Percentiles rank a stretch among this genome's conserved stretches.
Conservation (phyloP, 495 filamentous ascomycete genomes). For the Ascobolus immersus region DNA sequence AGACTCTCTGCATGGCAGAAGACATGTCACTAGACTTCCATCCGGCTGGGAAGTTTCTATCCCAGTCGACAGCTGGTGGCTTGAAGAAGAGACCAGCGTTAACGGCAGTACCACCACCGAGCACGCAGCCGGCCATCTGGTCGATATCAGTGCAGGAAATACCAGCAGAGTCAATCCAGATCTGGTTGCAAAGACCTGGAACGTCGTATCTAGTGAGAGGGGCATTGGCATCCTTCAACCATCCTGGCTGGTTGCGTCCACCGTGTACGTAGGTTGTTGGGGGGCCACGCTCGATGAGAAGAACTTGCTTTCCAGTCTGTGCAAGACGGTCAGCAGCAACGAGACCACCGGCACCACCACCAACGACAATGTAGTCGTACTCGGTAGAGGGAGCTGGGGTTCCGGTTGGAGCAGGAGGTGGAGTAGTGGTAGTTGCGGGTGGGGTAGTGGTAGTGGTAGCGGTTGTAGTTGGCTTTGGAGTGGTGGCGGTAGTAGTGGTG, state of each 20-base stretch:
- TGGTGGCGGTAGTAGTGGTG: conserved; percentile 19
- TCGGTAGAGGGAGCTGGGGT: conserved; percentile 23
- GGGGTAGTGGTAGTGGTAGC: conserved; percentile 5
- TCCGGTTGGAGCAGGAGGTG: conserved; percentile 16
- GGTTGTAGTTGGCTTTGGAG: conserved; percentile 9
- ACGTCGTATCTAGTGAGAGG: conserved; percentile 50
- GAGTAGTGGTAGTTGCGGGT: conserved; percentile 13
- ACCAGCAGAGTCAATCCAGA: conserved; percentile 34
- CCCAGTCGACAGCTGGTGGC: conserved; percentile 34
- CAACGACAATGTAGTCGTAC: conserved; percentile 45
- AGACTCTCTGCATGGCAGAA: conserved; percentile 31
- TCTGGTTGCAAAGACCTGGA: conserved; percentile 51
- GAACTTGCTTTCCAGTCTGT: conserved; percentile 33
- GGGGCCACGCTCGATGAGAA: conserved; percentile 41
- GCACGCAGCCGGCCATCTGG: conserved; percentile 51
- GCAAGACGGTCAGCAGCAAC: conserved; percentile 39
- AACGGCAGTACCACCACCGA: conserved; percentile 53
- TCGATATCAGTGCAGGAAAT: conserved; percentile 43
- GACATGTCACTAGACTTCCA: conserved; percentile 43
- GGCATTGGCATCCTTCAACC: neutral
- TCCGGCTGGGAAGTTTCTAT: conserved; percentile 44
- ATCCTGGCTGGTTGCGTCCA: conserved; percentile 19
- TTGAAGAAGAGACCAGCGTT: conserved; percentile 37
- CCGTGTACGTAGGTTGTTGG: conserved; percentile 33
- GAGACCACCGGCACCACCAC: conserved; percentile 38